Percentiles rank a stretch among this genome's conserved stretches.
phyloP scores from a whole-genome alignment of 441 rosid species.

The Populus tomentosa region DNA sequence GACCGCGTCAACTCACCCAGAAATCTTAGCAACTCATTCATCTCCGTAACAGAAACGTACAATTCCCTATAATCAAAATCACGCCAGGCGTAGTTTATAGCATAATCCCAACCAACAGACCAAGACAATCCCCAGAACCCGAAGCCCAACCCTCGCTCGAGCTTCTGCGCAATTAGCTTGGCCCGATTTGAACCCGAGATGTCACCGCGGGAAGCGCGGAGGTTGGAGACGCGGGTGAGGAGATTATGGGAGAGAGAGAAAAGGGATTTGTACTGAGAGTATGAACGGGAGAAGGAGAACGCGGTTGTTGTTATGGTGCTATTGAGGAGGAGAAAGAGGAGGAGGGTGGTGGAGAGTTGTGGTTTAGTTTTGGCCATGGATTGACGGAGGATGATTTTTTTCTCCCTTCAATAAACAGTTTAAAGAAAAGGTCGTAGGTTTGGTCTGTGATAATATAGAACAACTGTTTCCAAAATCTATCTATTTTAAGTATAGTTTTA shows the following conservation, averaged over 20 bases:
- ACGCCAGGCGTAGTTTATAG: slow-evolving; percentile 64
- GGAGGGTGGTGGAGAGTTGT: background rate
- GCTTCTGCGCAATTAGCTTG: slow-evolving; percentile 41
- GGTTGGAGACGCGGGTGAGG: slow-evolving; percentile 58
- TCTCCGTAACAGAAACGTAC: slow-evolving; percentile 48
- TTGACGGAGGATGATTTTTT: background rate
- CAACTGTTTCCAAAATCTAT: too few species aligned
- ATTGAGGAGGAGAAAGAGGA: slow-evolving; percentile 13
- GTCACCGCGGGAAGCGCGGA: slow-evolving; percentile 75
- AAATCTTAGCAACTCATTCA: slow-evolving; percentile 45
- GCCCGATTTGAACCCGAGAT: slow-evolving; percentile 49
- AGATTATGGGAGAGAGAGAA: slow-evolving; percentile 63
- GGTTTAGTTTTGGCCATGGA: background rate
- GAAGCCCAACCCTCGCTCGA: slow-evolving; percentile 43
- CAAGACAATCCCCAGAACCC: slow-evolving; percentile 39
- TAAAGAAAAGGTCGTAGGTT: too few species aligned
- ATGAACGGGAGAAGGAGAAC: slow-evolving; percentile 24
- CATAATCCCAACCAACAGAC: slow-evolving; percentile 69
- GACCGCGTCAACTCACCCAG: slow-evolving; percentile 42
- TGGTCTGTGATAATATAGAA: too few species aligned
- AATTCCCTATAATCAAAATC: slow-evolving; percentile 52
- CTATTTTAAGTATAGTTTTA: too few species aligned
- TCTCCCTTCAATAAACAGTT: too few species aligned
- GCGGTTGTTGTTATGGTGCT: slow-evolving; percentile 22
- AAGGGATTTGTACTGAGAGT: slow-evolving; percentile 35